These are phyloP conservation scores for Trichothecium roseum DNA, from an alignment of 2,329 filamentous ascomycete genomes.

Conservation along the genomic window DNA sequence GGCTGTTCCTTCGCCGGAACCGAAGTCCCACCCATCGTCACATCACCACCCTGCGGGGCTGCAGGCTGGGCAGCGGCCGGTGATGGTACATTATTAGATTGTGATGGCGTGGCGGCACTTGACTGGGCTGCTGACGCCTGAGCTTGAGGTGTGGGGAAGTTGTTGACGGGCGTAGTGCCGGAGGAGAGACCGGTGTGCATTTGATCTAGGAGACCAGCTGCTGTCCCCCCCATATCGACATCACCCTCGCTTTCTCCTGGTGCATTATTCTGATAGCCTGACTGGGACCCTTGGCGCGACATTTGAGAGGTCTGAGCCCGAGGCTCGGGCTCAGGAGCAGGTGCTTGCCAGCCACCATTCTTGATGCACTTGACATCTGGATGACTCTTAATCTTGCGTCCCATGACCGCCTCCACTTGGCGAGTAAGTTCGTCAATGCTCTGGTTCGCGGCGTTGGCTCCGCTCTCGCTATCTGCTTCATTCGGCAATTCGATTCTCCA, in stretches of 20 bases:
- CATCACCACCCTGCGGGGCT: slow-evolving; percentile 17
- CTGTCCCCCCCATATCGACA: slow-evolving; percentile 55
- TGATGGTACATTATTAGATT: slow-evolving; percentile 33
- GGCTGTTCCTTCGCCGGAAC: slow-evolving; percentile 20
- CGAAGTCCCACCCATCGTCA: slow-evolving; percentile 44
- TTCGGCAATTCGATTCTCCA: slow-evolving; percentile 53
- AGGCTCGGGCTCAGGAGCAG: slow-evolving; percentile 31
- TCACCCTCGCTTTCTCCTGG: slow-evolving; percentile 49
- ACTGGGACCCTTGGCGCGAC: slow-evolving; percentile 43
- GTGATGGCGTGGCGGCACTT: slow-evolving; percentile 42
- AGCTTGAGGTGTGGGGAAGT: slow-evolving; percentile 50
- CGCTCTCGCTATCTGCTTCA: slow-evolving; percentile 35
- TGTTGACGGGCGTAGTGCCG: slow-evolving; percentile 49
- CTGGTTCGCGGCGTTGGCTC: slow-evolving; percentile 26
- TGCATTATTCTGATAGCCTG: slow-evolving; percentile 45
- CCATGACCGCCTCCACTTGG: slow-evolving; percentile 62
- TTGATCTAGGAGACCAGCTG: slow-evolving; percentile 56
- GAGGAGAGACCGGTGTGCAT: slow-evolving; percentile 54
- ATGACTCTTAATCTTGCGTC: slow-evolving; percentile 53
- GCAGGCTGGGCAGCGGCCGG: slow-evolving; percentile 18
- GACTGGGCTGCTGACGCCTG: slow-evolving; percentile 47
- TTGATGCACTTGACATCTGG: slow-evolving; percentile 61
- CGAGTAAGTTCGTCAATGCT: slow-evolving; percentile 64
- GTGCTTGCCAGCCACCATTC: slow-evolving; percentile 66
- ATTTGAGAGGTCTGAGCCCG: slow-evolving; percentile 18